Percentiles rank a stretch among this genome's conserved stretches.
These are phyloP conservation scores for Talaromyces trachyspermus DNA, from an alignment of 495 filamentous ascomycete genomes.

Conservation along the genomic window DNA sequence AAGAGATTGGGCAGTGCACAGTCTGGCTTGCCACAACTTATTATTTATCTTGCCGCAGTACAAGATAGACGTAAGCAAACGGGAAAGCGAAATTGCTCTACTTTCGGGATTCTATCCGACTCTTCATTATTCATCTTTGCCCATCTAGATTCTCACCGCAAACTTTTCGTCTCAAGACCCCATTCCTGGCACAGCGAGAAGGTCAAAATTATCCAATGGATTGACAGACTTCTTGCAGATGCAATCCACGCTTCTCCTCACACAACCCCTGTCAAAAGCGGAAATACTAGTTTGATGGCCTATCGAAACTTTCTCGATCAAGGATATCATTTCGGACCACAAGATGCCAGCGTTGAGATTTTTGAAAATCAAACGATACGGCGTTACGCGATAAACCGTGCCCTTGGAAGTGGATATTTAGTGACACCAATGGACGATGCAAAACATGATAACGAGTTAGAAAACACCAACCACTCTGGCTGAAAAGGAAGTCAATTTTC, in stretches of 20 bases:
- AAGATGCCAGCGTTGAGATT: too few species aligned
- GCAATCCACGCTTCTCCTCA: background rate
- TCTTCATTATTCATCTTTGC: background rate
- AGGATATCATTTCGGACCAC: too few species aligned
- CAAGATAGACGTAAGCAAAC: background rate
- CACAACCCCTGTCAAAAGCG: too few species aligned
- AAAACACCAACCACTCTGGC: too few species aligned
- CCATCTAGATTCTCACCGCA: background rate
- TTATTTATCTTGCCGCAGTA: conserved; percentile 6
- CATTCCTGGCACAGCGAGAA: background rate
- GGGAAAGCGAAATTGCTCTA: background rate
- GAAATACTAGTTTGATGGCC: too few species aligned
- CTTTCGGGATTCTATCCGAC: conserved; percentile 1
- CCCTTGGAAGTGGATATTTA: too few species aligned
- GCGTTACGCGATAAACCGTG: too few species aligned
- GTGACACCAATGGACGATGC: too few species aligned
- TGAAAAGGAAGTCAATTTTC: too few species aligned
- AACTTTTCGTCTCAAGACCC: background rate
- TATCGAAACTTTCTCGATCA: too few species aligned
- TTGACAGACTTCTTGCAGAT: conserved; percentile 2
- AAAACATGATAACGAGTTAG: too few species aligned
- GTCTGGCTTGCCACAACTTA: conserved; percentile 4
- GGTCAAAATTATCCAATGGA: conserved; percentile 1
- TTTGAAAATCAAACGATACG: too few species aligned
- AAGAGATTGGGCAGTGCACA: background rate